Percentiles rank a stretch among this genome's conserved stretches.
Evolutionary conservation across 257 asterid species (phyloP).

Genomic region (Nicotiana sylvestris): DNA sequence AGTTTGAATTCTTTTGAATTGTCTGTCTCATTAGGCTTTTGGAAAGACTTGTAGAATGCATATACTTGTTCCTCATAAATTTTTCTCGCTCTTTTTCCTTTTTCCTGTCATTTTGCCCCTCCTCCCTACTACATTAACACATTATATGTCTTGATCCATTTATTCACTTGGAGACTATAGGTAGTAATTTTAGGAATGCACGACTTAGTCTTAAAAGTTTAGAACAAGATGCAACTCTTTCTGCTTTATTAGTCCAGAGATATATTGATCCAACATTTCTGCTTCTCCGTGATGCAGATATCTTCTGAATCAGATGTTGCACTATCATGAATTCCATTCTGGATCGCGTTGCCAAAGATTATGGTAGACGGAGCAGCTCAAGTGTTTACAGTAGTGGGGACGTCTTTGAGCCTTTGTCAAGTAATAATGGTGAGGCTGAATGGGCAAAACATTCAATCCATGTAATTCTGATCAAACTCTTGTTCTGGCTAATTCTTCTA

Average conservation of each 20-base stretch:
- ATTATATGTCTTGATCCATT: background rate
- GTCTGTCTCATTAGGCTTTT: background rate
- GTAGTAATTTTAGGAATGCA: background rate
- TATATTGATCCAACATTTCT: background rate
- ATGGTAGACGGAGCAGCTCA: constrained; percentile 32
- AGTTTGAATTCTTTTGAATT: too few species aligned
- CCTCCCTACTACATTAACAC: background rate
- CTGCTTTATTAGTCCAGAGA: background rate
- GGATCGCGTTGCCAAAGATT: constrained; percentile 38
- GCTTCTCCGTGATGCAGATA: background rate
- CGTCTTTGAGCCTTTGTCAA: constrained; percentile 58
- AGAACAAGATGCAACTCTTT: background rate
- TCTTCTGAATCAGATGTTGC: background rate
- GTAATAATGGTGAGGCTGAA: constrained; percentile 45
- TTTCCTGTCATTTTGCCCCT: background rate
- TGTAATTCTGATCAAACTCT: background rate
- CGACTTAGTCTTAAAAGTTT: background rate
- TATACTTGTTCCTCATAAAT: background rate
- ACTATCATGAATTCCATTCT: constrained; percentile 20
- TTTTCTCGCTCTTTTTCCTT: too few species aligned
- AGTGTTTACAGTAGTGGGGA: constrained; percentile 39
- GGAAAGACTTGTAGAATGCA: background rate
- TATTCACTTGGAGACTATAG: background rate
- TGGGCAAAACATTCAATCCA: background rate
- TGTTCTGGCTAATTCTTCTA: background rate